Evolutionary conservation across 2,329 filamentous ascomycete species (phyloP).

Genomic region (Penicillium glabrum): DNA sequence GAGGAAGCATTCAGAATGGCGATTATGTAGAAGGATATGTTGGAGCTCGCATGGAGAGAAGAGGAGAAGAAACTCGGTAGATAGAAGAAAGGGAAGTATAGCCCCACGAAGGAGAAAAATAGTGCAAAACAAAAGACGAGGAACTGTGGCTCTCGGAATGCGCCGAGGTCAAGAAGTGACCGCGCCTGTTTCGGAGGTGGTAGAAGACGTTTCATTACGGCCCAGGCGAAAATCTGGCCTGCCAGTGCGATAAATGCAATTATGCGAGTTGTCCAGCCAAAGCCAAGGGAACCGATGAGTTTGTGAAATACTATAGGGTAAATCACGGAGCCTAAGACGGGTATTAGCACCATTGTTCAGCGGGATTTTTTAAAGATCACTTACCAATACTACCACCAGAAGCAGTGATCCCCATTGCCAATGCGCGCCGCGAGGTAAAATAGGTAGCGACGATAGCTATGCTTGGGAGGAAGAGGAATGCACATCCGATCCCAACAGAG

Average conservation of each 20-base stretch:
- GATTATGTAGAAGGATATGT: slow-evolving; percentile 31
- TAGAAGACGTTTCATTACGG: slow-evolving; percentile 40
- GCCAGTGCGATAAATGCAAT: slow-evolving; percentile 49
- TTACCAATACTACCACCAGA: slow-evolving; percentile 32
- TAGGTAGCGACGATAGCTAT: slow-evolving; percentile 28
- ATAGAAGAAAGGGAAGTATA: slow-evolving; percentile 50
- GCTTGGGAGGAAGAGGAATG: slow-evolving; percentile 30
- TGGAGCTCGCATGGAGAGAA: slow-evolving; percentile 1
- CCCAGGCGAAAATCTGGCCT: slow-evolving; percentile 39
- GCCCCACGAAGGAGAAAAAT: slow-evolving; percentile 45
- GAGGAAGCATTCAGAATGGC: slow-evolving; percentile 34
- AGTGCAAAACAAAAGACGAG: slow-evolving; percentile 38
- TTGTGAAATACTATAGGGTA: slow-evolving; percentile 50
- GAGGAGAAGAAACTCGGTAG: slow-evolving; percentile 45
- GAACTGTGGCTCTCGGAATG: slow-evolving; percentile 43
- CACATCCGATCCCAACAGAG: slow-evolving; percentile 28
- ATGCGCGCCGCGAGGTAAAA: slow-evolving; percentile 25
- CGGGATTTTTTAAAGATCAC: background rate
- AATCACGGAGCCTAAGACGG: slow-evolving; percentile 40
- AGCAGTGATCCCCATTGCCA: slow-evolving; percentile 31
- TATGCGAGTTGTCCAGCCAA: slow-evolving; percentile 51
- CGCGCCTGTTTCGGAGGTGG: slow-evolving; percentile 29
- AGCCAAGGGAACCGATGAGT: slow-evolving; percentile 46
- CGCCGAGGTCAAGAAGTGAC: slow-evolving; percentile 38
- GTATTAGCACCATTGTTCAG: background rate